Conservation (phyloP, 2,329 filamentous ascomycete species). For the Penicillium glabrum region DNA sequence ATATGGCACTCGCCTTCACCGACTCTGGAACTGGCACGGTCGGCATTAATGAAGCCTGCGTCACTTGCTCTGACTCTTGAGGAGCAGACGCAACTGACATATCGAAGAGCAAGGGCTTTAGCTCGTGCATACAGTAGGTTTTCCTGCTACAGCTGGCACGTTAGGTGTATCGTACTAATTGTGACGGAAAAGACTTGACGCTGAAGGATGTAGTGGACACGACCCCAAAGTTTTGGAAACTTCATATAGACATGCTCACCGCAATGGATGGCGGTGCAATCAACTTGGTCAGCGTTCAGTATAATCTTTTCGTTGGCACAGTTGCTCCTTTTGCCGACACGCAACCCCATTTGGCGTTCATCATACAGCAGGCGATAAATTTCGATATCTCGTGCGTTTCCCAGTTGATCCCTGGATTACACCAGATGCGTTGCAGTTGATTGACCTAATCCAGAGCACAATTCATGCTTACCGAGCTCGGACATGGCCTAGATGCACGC, state of each 20-base stretch:
- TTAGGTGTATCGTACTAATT: neutral
- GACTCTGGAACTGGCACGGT: neutral
- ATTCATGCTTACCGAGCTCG: constrained; percentile 44
- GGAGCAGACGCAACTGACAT: neutral
- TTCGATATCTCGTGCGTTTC: neutral
- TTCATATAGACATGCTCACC: constrained; percentile 4
- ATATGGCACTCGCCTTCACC: neutral
- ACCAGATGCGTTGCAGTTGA: neutral
- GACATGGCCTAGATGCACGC: constrained; percentile 41
- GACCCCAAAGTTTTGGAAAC: constrained; percentile 5
- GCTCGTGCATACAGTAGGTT: neutral
- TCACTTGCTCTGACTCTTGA: neutral
- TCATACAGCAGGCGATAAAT: neutral
- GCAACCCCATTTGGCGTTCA: neutral
- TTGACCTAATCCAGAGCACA: constrained; percentile 15
- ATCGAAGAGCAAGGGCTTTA: neutral
- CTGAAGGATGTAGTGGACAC: constrained; percentile 4
- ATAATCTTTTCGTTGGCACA: constrained; percentile 5
- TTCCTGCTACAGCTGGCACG: neutral
- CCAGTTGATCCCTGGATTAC: neutral
- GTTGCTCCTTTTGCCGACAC: constrained; percentile 1
- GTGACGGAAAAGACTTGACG: neutral
- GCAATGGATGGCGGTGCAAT: constrained; percentile 3
- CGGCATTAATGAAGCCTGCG: neutral
- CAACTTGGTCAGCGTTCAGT: constrained; percentile 3